A percentile compares a stretch with the other conserved stretches of the same genome.
Conservation (phyloP, 2,329 filamentous ascomycete genomes). For the Epichloe sylvatica region DNA sequence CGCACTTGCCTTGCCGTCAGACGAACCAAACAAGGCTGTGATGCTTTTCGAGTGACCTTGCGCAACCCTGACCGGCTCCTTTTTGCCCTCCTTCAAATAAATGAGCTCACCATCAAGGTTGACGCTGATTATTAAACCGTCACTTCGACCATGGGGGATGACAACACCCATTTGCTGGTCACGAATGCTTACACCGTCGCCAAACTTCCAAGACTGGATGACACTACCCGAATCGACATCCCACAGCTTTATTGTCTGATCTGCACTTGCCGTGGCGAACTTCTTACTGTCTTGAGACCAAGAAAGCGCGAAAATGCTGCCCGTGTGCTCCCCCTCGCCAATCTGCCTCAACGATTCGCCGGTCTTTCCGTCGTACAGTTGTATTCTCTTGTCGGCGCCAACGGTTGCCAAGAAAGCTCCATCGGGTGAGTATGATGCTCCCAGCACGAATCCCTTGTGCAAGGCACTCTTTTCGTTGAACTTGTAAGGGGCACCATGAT, state of each 20-base stretch:
- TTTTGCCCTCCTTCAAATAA: slow-evolving; percentile 63
- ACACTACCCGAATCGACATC: slow-evolving; percentile 68
- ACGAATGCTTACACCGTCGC: slow-evolving; percentile 59
- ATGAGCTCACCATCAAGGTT: slow-evolving; percentile 81
- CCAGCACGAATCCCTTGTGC: slow-evolving; percentile 82
- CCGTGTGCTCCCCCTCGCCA: slow-evolving; percentile 72
- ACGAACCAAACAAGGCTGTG: slow-evolving; percentile 47
- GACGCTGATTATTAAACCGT: slow-evolving; percentile 80
- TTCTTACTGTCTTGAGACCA: slow-evolving; percentile 79
- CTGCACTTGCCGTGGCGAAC: slow-evolving; percentile 82
- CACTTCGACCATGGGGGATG: slow-evolving; percentile 67
- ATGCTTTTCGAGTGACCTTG: slow-evolving; percentile 87
- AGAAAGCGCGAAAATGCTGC: slow-evolving; percentile 82
- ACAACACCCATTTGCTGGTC: slow-evolving; percentile 93
- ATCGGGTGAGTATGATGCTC: slow-evolving; percentile 79
- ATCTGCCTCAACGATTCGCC: slow-evolving; percentile 69
- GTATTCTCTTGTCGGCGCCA: slow-evolving; percentile 82
- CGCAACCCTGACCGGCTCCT: slow-evolving; percentile 55
- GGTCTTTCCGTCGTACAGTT: slow-evolving; percentile 92
- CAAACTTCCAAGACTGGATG: slow-evolving; percentile 73
- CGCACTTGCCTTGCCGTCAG: slow-evolving; percentile 43
- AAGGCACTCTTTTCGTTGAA: slow-evolving; percentile 73
- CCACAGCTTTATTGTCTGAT: slow-evolving; percentile 92
- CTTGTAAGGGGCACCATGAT: slow-evolving; percentile 90
- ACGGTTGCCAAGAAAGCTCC: slow-evolving; percentile 72